Evolutionary conservation across 2,329 filamentous ascomycete species (phyloP), one percentile per base, ranked within the genome.

Genomic region (Alternaria arborescens): DNA sequence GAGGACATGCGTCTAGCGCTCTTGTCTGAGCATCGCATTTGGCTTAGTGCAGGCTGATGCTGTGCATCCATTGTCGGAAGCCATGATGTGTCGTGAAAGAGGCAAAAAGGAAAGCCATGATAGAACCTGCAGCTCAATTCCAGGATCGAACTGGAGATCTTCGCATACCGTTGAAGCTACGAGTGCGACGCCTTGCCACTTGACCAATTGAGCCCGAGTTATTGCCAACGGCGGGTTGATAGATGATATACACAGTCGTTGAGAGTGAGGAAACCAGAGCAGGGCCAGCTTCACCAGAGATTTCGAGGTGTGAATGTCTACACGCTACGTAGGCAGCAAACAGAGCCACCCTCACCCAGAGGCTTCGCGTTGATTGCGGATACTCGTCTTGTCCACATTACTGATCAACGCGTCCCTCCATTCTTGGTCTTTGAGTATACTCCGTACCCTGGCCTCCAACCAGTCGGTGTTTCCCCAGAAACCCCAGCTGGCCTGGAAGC

Each of bases 401-500:
- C 57, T 61, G 8, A 60, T 20, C 38, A 76, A 50, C 2, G 50
- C 52, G 0, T 63, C 48, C 24, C 51, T 68, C 74, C 72, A 77
- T 8, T 52, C 57, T 16, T 64, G 26, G 36, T 76, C 66, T 26
- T 65, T 62, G 54, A 78, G 41, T 2, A 77, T 74, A 32, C 46
- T 65, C 5, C 74, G 58, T 2, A 72, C 75, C 16, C 75, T 65
- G 43, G 74, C 73, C 36, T 77, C 75, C 20, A 78, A 57, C 75
- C 75, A 78, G 42, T 73, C 70, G 0, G 73, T 77, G 20, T 78
- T 76, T 1, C 75, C 75, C 75, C 75, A 78, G 38, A 78, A 77
- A 1, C 75, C 75, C 75, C 75, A 78, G 22, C 77, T 76, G 3
- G 77, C 78, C 52, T 81, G 79, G 41, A 81, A 81, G 4, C 79